phyloP scores from a whole-genome alignment of 805 yeast species.

The Saccharomycopsis sp. region DNA sequence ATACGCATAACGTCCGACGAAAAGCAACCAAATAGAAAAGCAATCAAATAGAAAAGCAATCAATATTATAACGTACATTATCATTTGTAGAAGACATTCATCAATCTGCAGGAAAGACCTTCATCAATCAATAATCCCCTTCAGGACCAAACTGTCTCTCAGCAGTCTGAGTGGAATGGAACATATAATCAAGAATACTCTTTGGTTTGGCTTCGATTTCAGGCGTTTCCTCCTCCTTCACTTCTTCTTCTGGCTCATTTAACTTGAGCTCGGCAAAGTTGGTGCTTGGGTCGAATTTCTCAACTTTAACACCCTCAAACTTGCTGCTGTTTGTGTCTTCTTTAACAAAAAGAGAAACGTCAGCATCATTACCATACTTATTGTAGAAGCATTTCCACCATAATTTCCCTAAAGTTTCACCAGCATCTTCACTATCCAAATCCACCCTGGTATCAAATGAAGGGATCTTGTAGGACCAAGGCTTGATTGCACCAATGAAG shows the following conservation, averaged over 20 bases:
- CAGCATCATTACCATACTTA: conserved; percentile 12
- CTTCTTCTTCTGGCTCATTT: background rate
- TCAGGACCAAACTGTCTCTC: conserved; percentile 19
- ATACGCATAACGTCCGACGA: no score
- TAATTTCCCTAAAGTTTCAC: conserved; percentile 2
- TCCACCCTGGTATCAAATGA: background rate
- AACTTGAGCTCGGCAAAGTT: conserved; percentile 11
- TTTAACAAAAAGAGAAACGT: background rate
- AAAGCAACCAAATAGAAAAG: no score
- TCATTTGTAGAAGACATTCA: no score
- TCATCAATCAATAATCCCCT: background rate
- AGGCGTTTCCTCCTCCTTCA: background rate
- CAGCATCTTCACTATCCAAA: conserved; percentile 5
- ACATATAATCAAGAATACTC: conserved; percentile 14
- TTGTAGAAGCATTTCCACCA: conserved; percentile 19
- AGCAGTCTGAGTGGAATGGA: conserved; percentile 4
- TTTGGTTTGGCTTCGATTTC: background rate
- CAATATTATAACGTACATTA: no score
- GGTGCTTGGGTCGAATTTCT: conserved; percentile 12
- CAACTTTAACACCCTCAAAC: background rate
- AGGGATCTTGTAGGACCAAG: conserved; percentile 36
- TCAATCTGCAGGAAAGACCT: background rate
- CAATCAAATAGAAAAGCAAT: no score
- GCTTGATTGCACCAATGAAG: conserved; percentile 59
- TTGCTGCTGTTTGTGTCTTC: background rate